These are phyloP conservation scores for Mycena rebaudengoi DNA, from an alignment of 768 basidiomycete genomes.

Conservation along the genomic window DNA sequence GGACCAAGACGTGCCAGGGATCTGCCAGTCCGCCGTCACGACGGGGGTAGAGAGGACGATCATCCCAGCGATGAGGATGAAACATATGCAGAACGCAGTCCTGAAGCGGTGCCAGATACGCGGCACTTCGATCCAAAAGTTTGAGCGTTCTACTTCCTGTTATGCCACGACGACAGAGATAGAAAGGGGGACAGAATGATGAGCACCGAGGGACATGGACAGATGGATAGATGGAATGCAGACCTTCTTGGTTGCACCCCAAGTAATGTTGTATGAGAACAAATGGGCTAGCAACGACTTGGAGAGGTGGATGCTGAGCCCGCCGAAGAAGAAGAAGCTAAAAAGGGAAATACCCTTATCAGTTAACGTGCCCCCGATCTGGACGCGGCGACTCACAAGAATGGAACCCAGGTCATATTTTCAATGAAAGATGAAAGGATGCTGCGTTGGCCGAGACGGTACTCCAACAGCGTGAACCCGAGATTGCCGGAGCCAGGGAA, in stretches of 20 bases:
- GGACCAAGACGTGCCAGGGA: slow-evolving; percentile 73
- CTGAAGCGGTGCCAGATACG: slow-evolving; percentile 85
- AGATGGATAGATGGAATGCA: neutral
- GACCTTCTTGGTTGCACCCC: slow-evolving; percentile 79
- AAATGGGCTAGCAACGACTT: slow-evolving; percentile 72
- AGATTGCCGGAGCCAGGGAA: slow-evolving; percentile 76
- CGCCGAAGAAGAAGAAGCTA: slow-evolving; percentile 84
- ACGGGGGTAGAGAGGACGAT: slow-evolving; percentile 61
- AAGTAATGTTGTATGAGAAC: slow-evolving; percentile 81
- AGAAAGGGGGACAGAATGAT: neutral
- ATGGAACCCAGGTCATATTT: slow-evolving; percentile 72
- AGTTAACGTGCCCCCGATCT: neutral
- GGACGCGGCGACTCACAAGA: slow-evolving; percentile 66
- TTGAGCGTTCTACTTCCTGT: slow-evolving; percentile 87
- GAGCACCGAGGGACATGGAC: neutral
- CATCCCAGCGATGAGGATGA: slow-evolving; percentile 60
- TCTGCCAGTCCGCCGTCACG: slow-evolving; percentile 71
- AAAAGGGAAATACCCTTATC: neutral
- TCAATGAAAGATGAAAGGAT: slow-evolving; percentile 60
- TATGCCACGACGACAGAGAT: too few species aligned
- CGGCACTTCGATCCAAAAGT: slow-evolving; percentile 92
- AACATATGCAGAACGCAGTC: slow-evolving; percentile 64
- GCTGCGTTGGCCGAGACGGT: slow-evolving; percentile 67
- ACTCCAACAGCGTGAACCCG: slow-evolving; percentile 73
- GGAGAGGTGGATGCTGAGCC: slow-evolving; percentile 74